Evolutionary conservation across 2,329 filamentous ascomycete species (phyloP), one percentile per base, ranked within the genome.

Genomic region (Oidium heveae): DNA sequence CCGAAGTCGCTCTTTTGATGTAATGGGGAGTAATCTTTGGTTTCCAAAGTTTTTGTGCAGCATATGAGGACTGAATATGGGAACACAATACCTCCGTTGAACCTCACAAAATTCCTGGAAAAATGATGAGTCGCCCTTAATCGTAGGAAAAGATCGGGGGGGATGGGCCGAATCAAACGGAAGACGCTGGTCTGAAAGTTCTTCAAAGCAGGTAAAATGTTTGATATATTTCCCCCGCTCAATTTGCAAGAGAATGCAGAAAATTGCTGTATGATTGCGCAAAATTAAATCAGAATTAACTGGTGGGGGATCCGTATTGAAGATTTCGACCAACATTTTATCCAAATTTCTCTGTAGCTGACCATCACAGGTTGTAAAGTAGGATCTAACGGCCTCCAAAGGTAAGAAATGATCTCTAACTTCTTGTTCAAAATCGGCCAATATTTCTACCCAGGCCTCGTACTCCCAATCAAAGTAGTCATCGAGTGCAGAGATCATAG

Each of bases 1-100:
- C 16, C 47, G 55, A 32, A 56, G 56, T 15, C 39, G 33, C 36
- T 62, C 55, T 51, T 57, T 61, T 44, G 32, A 52, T 22, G 52
- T 58, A 18, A 66, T 64, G 3, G 64, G 64, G 3, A 66, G 56
- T 20, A 65, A 58, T 24, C 59, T 54, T 15, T 60, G 54, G 1
- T 53, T 24, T 16, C 58, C 59, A 33, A 65, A 62, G 10, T 56
- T 56, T 37, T 59, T 57, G 50, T 61, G 55, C 2, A 58, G 52
- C 44, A 61, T 56, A 37, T 58, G 56, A 8, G 57, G 28, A 22
- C 57, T 55, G 24, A 66, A 59, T 10, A 54, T 52, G 5, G 60
- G 56, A 6, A 60, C 59, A 54, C 61, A 65, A 51, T 62, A 64
- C 37, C 49, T 58, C 57, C 60, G 63, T 55, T 66, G 64, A 24